phyloP scores from a whole-genome alignment of 768 basidiomycete species.

The Boletus reticuloceps region DNA sequence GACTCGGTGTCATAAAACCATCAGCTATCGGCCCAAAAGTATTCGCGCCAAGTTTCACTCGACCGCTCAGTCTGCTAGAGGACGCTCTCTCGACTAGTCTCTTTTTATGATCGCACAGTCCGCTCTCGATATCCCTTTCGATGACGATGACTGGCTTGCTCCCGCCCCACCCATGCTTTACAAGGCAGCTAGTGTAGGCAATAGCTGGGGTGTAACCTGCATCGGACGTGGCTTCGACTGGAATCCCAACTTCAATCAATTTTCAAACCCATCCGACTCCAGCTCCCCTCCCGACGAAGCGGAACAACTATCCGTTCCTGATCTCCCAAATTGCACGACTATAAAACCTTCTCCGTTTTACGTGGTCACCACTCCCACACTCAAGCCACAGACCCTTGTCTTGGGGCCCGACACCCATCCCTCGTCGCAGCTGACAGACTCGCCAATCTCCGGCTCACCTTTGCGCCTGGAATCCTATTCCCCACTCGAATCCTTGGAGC shows the following conservation, averaged over 20 bases:
- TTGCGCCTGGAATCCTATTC: conserved; percentile 36
- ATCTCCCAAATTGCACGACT: conserved; percentile 10
- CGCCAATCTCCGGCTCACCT: conserved; percentile 29
- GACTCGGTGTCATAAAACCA: not conserved
- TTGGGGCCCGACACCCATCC: conserved; percentile 28
- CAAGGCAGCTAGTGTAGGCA: conserved; percentile 63
- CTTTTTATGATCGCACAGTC: conserved; percentile 56
- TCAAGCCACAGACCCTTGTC: conserved; percentile 24
- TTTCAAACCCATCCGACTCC: conserved; percentile 4
- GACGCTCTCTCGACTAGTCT: not conserved
- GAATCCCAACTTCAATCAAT: conserved; percentile 44
- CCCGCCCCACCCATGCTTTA: conserved; percentile 51
- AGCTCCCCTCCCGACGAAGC: conserved; percentile 7
- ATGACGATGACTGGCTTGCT: conserved; percentile 68
- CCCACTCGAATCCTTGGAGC: conserved; percentile 18
- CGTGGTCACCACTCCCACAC: conserved; percentile 18
- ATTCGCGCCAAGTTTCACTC: not conserved
- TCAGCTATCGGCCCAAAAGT: not conserved
- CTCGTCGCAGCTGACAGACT: conserved; percentile 29
- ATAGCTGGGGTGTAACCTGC: conserved; percentile 84
- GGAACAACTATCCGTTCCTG: conserved; percentile 6
- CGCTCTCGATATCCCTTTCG: conserved; percentile 59
- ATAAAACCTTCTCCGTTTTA: conserved; percentile 14
- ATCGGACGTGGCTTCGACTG: conserved; percentile 83
- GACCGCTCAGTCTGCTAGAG: not conserved